Evolutionary conservation across 192 early-diverging fungal genomes (phyloP), one percentile per base, ranked within the genome.

Genomic region (Radiomyces spectabilis): DNA sequence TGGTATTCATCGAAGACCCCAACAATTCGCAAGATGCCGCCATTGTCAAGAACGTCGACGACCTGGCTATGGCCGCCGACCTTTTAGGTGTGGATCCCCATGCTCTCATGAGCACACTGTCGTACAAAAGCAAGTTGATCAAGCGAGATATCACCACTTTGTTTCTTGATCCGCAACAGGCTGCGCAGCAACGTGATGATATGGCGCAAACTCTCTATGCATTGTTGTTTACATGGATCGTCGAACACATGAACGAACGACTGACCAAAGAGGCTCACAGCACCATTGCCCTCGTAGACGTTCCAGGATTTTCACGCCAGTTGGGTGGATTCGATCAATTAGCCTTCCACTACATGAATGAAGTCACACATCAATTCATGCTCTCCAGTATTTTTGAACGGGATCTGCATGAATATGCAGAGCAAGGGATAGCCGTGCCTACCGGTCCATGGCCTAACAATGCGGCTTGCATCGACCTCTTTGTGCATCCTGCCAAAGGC

Each of bases 251-350:
- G 67, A 93, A 93, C 69, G 70, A 82, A 3, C 85, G 81, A 62
- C 69, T 92, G 37, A 82, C 82, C 59, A 76, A 79, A 22, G 79
- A 88, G 9, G 77, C 71, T 51, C 72, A 76, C 44, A 89, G 75
- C 68, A 85, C 83, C 59, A 85, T 90, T 55, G 87, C 88, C 35
- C 72, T 97, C 34, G 71, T 93, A 19, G 94, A 97, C 61, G 74
- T 90, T 26, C 77, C 86, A 51, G 89, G 93, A 10, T 90, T 55
- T 54, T n/a, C n/a, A n/a, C n/a, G n/a, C n/a, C 45, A 31, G 12
- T 40, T 40, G 1, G 51, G 41, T 26, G 69, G 52, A 33, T 89
- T 87, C 63, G 83, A 84, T 59, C 78, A 85, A 50, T 76, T 89
- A 33, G 76, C 77, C 6, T 41, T 75, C 30, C 83, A 86, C 54